Conservation (phyloP, 2,329 filamentous ascomycete genomes). For the Trichophyton benhamiae region DNA sequence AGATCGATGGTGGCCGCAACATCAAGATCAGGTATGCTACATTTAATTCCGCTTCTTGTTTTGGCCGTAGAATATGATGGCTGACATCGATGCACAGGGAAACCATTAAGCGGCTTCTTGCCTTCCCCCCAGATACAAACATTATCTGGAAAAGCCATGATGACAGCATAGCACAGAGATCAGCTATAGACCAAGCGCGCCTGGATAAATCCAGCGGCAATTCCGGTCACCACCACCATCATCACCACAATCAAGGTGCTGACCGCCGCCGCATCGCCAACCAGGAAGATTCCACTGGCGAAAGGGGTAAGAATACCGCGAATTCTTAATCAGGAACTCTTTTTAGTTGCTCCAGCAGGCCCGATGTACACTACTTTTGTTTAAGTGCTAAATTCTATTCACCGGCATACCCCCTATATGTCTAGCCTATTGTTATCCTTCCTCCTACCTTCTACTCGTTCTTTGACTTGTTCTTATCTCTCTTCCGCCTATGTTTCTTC, state of each 20-base stretch:
- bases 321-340: conserved; percentile 18
- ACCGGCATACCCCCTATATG: not conserved
- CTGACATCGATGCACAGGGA: conserved; percentile 45
- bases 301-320: conserved; percentile 28
- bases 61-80: too few species aligned
- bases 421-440: conserved; percentile 4
- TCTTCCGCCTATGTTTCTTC: not conserved
- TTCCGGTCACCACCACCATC: conserved; percentile 22
- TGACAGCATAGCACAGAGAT: conserved; percentile 84
- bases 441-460: not conserved
- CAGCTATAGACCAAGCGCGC: conserved; percentile 78
- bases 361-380: conserved; percentile 8
- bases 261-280: conserved; percentile 33
- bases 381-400: conserved; percentile 1
- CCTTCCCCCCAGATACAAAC: conserved; percentile 75
- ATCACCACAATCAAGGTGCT: conserved; percentile 12
- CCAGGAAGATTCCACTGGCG: conserved; percentile 33
- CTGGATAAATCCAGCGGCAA: conserved; percentile 56
- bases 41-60: not conserved
- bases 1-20: conserved; percentile 82
- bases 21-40: conserved; percentile 77
- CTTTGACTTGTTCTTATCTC: too few species aligned
- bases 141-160: conserved; percentile 95
- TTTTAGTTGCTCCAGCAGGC: conserved; percentile 6
- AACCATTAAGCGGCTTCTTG: conserved; percentile 81